Evolutionary conservation across 2,329 filamentous ascomycete genomes (phyloP).

Genomic region (Talaromyces sp.): DNA sequence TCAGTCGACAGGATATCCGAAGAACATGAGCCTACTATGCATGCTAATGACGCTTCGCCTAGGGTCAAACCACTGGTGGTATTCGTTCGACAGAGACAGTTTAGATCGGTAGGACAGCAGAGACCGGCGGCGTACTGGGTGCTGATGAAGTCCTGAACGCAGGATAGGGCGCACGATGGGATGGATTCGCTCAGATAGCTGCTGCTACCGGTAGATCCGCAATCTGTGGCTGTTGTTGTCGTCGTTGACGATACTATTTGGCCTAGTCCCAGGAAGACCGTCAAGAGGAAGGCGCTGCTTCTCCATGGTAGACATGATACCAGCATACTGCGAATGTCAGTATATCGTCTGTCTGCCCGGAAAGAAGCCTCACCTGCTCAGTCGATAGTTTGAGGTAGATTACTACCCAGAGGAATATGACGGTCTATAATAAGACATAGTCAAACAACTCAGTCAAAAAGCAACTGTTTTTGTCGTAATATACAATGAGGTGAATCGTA

Average conservation of each 20-base stretch:
- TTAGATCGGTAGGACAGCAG: constrained; percentile 55
- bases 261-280: constrained; percentile 25
- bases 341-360: neutral
- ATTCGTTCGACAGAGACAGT: constrained; percentile 61
- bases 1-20: constrained; percentile 41
- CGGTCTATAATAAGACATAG: constrained; percentile 18
- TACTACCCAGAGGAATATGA: constrained; percentile 17
- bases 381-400: constrained; percentile 12
- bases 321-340: constrained; percentile 32
- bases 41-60: constrained; percentile 69
- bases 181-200: constrained; percentile 29
- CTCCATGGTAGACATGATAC: constrained; percentile 27
- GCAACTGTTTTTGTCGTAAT: neutral
- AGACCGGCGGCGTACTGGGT: constrained; percentile 53
- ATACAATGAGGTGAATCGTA: neutral
- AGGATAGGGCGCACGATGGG: constrained; percentile 59
- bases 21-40: constrained; percentile 59
- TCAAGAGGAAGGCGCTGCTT: constrained; percentile 25
- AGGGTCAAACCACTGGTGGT: constrained; percentile 64
- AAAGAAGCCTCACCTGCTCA: constrained; percentile 18
- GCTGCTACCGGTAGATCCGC: constrained; percentile 17
- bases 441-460: constrained; percentile 3
- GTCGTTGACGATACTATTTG: constrained; percentile 16
- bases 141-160: constrained; percentile 62
- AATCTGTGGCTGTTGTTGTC: constrained; percentile 17